Conservation (phyloP, 2,329 filamentous ascomycete species). For the Piedraia hortae region DNA sequence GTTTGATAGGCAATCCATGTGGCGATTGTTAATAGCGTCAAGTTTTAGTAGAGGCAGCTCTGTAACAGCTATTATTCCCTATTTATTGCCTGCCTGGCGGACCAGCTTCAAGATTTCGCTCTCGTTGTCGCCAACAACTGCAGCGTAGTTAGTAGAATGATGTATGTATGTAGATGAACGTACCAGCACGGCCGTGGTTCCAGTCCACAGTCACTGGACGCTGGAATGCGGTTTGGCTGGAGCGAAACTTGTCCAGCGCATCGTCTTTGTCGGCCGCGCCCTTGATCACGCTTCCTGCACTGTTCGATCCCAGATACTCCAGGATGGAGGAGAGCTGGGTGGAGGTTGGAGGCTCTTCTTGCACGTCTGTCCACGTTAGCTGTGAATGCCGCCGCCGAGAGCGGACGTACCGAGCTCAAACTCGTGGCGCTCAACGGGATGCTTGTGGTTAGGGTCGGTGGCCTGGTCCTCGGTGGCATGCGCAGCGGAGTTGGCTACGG, state of each 20-base stretch:
- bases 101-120: constrained; percentile 73
- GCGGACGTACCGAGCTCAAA: constrained; percentile 40
- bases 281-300: constrained; percentile 36
- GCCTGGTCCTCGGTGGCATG: constrained; percentile 50
- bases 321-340: constrained; percentile 66
- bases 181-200: constrained; percentile 61
- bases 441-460: constrained; percentile 34
- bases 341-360: constrained; percentile 49
- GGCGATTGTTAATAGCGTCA: too few species aligned
- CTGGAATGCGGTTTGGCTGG: constrained; percentile 39
- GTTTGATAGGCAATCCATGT: too few species aligned
- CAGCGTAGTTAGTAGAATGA: background rate
- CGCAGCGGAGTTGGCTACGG: constrained; percentile 38
- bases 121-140: constrained; percentile 46
- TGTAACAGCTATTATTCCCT: too few species aligned
- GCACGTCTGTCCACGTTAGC: constrained; percentile 27
- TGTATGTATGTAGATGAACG: constrained; percentile 4
- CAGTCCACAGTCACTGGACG: constrained; percentile 75
- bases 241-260: constrained; percentile 52
- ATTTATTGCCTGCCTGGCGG: too few species aligned
- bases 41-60: too few species aligned
- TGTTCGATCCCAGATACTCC: constrained; percentile 44
- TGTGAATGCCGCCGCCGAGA: too few species aligned
- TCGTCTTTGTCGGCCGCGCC: constrained; percentile 50
- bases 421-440: constrained; percentile 30